Evolutionary conservation across 2,329 filamentous ascomycete genomes (phyloP).

Genomic region (Coleophoma eucalyptorum): DNA sequence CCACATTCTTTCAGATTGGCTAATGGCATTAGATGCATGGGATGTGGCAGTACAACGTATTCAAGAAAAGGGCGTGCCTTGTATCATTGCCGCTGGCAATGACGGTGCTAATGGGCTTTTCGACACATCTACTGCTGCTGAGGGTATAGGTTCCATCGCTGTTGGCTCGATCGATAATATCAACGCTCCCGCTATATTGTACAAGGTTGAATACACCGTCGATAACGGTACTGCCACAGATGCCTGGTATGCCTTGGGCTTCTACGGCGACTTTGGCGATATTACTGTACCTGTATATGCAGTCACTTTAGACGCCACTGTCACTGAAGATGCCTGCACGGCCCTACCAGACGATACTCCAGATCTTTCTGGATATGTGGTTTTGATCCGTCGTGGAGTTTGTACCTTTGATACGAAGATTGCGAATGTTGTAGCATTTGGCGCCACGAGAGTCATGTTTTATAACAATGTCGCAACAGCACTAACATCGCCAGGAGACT

Average conservation of each 20-base stretch:
- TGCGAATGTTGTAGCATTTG: neutral
- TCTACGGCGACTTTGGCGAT: neutral
- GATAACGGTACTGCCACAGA: neutral
- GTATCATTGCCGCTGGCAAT: neutral
- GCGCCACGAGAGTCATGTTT: neutral
- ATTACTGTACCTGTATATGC: neutral
- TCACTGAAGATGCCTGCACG: neutral
- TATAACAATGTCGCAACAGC: neutral
- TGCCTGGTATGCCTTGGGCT: neutral
- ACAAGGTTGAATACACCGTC: neutral
- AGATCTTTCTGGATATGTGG: slow-evolving; percentile 1
- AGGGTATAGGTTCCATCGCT: neutral
- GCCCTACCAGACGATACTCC: neutral
- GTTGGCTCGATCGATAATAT: slow-evolving; percentile 1
- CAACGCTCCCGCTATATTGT: neutral
- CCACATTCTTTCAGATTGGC: neutral
- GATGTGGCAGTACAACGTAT: neutral
- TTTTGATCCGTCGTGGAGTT: neutral
- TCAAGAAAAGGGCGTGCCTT: neutral
- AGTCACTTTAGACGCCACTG: neutral
- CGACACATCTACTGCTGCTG: slow-evolving; percentile 1
- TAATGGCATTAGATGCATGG: neutral
- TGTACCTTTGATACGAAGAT: neutral
- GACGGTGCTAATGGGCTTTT: slow-evolving; percentile 1
- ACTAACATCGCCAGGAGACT: neutral